phyloP scores from a whole-genome alignment of 208 protist species.

The Trypanosoma boissoni region DNA sequence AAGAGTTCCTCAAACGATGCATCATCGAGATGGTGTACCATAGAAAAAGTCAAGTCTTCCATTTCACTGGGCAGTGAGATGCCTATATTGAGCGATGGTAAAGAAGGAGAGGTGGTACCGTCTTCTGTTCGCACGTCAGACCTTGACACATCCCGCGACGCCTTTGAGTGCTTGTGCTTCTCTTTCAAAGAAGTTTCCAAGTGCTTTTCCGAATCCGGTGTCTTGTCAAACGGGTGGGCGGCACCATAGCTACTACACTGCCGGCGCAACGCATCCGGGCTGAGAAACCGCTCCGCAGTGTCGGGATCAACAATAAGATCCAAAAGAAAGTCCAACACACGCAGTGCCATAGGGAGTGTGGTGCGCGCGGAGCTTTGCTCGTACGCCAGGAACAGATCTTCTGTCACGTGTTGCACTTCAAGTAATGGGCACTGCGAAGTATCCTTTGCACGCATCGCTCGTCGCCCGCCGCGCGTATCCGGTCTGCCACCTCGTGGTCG shows the following conservation, averaged over 20 bases:
- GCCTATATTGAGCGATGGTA: too few species aligned
- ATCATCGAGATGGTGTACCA: constrained; percentile 55
- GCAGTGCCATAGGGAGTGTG: constrained; percentile 61
- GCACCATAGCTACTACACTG: constrained; percentile 38
- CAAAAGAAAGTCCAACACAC: constrained; percentile 67
- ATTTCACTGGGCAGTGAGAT: too few species aligned
- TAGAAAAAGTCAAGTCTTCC: too few species aligned
- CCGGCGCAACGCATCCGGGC: constrained; percentile 47
- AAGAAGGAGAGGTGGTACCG: too few species aligned
- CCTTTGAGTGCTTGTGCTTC: too few species aligned
- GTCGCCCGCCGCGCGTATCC: constrained; percentile 7
- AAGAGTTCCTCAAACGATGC: constrained; percentile 75
- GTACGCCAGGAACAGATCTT: constrained; percentile 75
- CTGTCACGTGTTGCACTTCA: constrained; percentile 68
- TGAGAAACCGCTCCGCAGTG: constrained; percentile 65
- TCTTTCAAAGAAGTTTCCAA: too few species aligned
- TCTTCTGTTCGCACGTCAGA: too few species aligned
- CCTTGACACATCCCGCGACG: too few species aligned
- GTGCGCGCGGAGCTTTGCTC: constrained; percentile 64
- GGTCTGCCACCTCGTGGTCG: constrained; percentile 26
- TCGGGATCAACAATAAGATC: constrained; percentile 71
- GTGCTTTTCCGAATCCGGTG: too few species aligned
- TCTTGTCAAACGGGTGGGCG: not conserved
- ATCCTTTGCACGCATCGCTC: constrained; percentile 11
- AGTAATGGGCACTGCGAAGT: constrained; percentile 51